A percentile compares a stretch with the other conserved stretches of the same genome.
Evolutionary conservation across 1,284 basidiomycete species (phyloP).

Genomic region (Calocybe gambosa): DNA sequence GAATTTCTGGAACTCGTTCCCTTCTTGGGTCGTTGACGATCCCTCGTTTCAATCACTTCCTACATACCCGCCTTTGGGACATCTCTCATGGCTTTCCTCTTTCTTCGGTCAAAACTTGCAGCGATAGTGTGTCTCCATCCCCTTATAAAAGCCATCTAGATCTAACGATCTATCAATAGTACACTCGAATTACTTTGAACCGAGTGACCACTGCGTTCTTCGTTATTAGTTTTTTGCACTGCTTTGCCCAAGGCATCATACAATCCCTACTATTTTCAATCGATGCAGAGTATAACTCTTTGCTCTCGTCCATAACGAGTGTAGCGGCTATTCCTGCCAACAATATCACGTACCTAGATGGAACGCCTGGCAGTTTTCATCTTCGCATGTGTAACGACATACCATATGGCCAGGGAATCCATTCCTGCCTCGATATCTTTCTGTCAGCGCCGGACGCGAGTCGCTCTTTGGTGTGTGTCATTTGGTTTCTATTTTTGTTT

Average conservation of each 20-base stretch:
- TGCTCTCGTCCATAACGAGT: conserved; percentile 34
- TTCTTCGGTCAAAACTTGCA: background rate
- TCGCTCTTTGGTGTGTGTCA: conserved; percentile 9
- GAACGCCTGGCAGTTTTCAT: conserved; percentile 24
- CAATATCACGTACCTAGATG: conserved; percentile 36
- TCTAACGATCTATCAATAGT: too few species aligned
- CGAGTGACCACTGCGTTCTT: conserved; percentile 43
- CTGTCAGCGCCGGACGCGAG: conserved; percentile 20
- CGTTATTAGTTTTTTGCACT: conserved; percentile 36
- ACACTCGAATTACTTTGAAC: conserved; percentile 30
- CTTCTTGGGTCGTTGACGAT: background rate
- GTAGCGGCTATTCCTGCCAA: conserved; percentile 30
- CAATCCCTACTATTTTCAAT: conserved; percentile 44
- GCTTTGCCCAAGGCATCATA: conserved; percentile 38
- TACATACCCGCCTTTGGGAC: background rate
- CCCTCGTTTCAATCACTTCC: background rate
- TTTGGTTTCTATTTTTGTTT: background rate
- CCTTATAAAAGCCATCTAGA: too few species aligned
- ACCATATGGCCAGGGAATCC: conserved; percentile 25
- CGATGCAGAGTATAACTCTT: conserved; percentile 34
- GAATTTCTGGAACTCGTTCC: background rate
- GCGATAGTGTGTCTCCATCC: conserved; percentile 5
- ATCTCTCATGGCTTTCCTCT: background rate
- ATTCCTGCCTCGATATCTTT: conserved; percentile 30
- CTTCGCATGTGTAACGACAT: conserved; percentile 43